These are phyloP conservation scores for Meyerozyma elateridarum DNA, from an alignment of 1,139 yeast genomes.

Conservation along the genomic window DNA sequence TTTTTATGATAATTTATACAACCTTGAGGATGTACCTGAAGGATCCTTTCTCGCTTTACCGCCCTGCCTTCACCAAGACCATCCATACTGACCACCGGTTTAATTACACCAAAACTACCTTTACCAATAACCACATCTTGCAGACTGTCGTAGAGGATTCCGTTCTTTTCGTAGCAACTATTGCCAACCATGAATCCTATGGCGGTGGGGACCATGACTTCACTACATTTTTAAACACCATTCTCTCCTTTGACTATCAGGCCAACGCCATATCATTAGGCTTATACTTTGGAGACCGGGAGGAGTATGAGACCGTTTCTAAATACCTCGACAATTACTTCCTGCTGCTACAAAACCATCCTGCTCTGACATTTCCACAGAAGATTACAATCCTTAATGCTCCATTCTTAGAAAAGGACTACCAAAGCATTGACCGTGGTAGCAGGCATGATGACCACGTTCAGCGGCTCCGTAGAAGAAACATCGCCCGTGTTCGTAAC, in stretches of 20 bases:
- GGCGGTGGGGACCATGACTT: conserved; percentile 24
- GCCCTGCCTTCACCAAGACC: too few species aligned
- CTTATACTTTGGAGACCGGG: conserved; percentile 21
- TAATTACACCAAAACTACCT: conserved; percentile 12
- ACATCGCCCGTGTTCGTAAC: conserved; percentile 33
- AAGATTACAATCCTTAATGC: conserved; percentile 27
- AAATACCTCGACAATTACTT: conserved; percentile 15
- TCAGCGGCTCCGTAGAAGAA: conserved; percentile 30
- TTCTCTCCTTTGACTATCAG: conserved; percentile 15
- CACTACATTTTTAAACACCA: conserved; percentile 20
- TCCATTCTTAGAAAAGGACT: conserved; percentile 27
- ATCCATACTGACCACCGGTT: conserved; percentile 9
- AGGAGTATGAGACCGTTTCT: conserved; percentile 21
- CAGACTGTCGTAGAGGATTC: conserved; percentile 11
- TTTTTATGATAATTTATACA: too few species aligned
- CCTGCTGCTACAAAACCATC: neutral
- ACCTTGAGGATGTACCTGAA: too few species aligned
- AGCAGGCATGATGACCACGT: conserved; percentile 27
- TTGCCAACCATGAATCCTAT: conserved; percentile 24
- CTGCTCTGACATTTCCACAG: too few species aligned
- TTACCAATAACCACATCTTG: conserved; percentile 7
- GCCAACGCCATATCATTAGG: conserved; percentile 22
- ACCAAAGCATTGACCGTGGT: conserved; percentile 16
- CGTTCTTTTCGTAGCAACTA: conserved; percentile 20
- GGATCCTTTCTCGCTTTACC: too few species aligned